Base-by-base conservation (phyloP, 352 stramenopile species). In the Phytophthora sp. region DNA sequence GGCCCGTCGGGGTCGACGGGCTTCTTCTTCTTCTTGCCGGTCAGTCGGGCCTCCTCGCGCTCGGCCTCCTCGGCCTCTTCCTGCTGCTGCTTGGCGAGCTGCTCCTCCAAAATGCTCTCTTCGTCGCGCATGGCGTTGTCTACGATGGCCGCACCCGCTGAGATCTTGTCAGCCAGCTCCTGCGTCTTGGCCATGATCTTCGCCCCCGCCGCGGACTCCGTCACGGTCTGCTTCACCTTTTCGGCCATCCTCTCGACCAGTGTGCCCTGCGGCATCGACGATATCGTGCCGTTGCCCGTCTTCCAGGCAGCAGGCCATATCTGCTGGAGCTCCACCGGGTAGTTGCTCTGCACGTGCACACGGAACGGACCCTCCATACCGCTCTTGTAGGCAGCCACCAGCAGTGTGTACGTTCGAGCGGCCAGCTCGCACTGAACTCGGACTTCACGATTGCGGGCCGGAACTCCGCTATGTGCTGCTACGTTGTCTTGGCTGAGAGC, bases 301-400 rank as follows among this genome's bases (percentile, higher is more conserved):
- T 93, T 93, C 87, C 87, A 92, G 27, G 79, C 67, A 9, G 83
- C 81, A 17, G 90, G 90, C 85, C 88, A 96, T 11, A 97, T 71
- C 67, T 86, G 86, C 38, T 88, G 63, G 5, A 95, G 39, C 28
- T 67, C 72, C 2, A 97, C 78, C 9, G 77, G 75, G 61, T 97
- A 96, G 48, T 96, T 97, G 52, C 76, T 96, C 56, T 96, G 80
- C 35, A 97, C 74, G 13, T 69, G 79, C 26, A 98, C 35, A 30
- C 82, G 84, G 69, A 98, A 98, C 21, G 88, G 80, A 2, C 93
- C 93, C 54, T 98, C 91, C 84, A 97, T 96, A 13, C 78, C 83
- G 45, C 82, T 86, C 49, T 93, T 79, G 64, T 97, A 98, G 5
- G 92, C 83, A 2, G 82, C 89, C 18, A 95, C 73, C 24, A 98